Evolutionary conservation across 352 stramenopile genomes (phyloP), one percentile per base, ranked within the genome.

Genomic region (Phytopythium ostracodes): DNA sequence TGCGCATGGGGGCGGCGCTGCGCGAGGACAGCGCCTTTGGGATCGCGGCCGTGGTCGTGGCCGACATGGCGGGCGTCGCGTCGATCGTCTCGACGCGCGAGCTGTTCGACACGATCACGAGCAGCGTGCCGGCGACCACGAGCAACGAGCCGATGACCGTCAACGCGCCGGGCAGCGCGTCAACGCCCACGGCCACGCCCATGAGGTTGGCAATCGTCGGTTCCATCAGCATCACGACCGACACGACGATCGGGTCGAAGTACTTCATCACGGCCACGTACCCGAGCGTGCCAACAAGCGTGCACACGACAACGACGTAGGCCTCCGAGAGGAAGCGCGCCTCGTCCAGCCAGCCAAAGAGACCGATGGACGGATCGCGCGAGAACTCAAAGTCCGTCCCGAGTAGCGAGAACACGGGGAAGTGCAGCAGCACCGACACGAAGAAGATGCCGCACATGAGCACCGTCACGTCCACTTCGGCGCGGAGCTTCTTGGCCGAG

Each of bases 261-360:
- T 97, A 97, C 59, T 97, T 96, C 79, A 97, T 89, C 14, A 92
- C 85, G 4, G 77, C 76, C 47, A 97, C 66, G 62, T 95, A 97
- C 14, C 88, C 88, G 46, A 93, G 81, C 14, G 86, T 96, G 56
- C 90, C 88, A 0, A 96, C 62, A 15, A 93, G 71, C 38, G 91
- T 96, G 60, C 89, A 96, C 22, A 97, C 75, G 27, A 96, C 50
- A 15, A 94, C 88, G 56, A 97, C 82, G 52, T 92, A 96, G 9
- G 91, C 56, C 67, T 96, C 89, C 2, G 86, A 79, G 44, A 72
- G 63, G n/a, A 92, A 64, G 22, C 86, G 79, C 12, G 71, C 81
- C n/a, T 68, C 67, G 62, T 87, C 68, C 14, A 94, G 56, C 91
- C 89, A 97, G 27, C 91, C 91, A 47, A 95, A 94, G 25, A 97